A percentile compares a stretch with the other conserved stretches of the same genome.
phyloP scores from a whole-genome alignment of 2,329 filamentous ascomycete genomes.

The Penicillium sp. region DNA sequence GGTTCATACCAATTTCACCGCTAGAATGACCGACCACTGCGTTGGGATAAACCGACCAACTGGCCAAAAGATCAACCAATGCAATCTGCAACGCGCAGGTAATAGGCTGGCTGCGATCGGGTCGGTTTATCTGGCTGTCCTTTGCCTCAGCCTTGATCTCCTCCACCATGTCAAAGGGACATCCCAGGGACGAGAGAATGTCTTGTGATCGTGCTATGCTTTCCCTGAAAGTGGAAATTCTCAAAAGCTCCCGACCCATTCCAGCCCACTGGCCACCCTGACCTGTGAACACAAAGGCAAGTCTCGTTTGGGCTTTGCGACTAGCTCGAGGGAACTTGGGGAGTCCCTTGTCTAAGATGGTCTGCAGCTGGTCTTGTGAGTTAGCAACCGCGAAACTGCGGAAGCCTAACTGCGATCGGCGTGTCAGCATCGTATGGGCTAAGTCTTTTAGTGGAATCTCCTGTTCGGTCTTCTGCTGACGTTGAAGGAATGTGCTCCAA shows the following conservation, averaged over 20 bases:
- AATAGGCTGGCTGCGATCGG: constrained; percentile 25
- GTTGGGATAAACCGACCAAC: constrained; percentile 17
- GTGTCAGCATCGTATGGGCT: constrained; percentile 16
- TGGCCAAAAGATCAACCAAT: constrained; percentile 21
- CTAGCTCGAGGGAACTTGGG: constrained; percentile 13
- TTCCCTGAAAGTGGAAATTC: constrained; percentile 11
- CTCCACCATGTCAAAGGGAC: constrained; percentile 25
- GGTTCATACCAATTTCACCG: constrained; percentile 27
- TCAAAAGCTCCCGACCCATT: constrained; percentile 41
- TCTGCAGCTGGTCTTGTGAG: constrained; percentile 10
- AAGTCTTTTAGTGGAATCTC: constrained; percentile 7
- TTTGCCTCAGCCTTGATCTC: constrained; percentile 17
- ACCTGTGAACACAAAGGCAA: constrained; percentile 40
- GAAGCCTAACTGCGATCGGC: constrained; percentile 17
- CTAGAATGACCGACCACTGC: constrained; percentile 29
- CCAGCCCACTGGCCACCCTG: constrained; percentile 44
- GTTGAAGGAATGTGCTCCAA: constrained; percentile 13
- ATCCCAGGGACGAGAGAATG: constrained; percentile 13
- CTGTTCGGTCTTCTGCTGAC: constrained; percentile 4
- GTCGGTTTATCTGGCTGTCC: constrained; percentile 16
- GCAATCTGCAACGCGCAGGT: constrained; percentile 26
- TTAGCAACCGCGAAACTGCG: constrained; percentile 19
- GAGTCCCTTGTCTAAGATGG: constrained; percentile 6
- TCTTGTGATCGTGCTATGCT: constrained; percentile 9
- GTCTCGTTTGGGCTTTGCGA: constrained; percentile 11